Percentiles rank a stretch among this genome's conserved stretches.
These are phyloP conservation scores for Kluyveromyces lactis DNA, from an alignment of 805 yeast genomes.

Conservation along the genomic window DNA sequence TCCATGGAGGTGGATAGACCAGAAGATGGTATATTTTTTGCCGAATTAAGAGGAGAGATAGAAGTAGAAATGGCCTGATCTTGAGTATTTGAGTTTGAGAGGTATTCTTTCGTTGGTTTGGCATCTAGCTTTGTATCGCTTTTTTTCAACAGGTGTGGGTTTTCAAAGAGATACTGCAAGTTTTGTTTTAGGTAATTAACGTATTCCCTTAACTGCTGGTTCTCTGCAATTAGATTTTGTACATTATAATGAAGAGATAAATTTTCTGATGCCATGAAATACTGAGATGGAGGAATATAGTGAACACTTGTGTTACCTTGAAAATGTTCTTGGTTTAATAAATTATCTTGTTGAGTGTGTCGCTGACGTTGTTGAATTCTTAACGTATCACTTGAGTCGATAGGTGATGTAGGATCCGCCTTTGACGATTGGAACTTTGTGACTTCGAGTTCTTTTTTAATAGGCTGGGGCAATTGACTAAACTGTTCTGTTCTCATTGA, in stretches of 20 bases:
- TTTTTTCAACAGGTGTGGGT: no score
- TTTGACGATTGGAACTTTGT: not conserved
- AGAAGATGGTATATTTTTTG: no score
- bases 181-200: not conserved
- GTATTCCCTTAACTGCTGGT: not conserved
- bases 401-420: not conserved
- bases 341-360: not conserved
- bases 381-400: not conserved
- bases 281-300: not conserved
- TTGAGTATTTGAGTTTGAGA: not conserved
- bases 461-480: not conserved
- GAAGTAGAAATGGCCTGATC: not conserved
- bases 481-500: no score
- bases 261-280: not conserved
- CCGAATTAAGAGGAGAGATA: not conserved
- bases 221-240: conserved; percentile 1
- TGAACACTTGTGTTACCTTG: not conserved
- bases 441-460: no score
- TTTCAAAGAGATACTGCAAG: not conserved
- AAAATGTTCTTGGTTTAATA: not conserved
- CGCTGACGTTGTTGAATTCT: not conserved
- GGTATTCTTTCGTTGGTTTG: not conserved
- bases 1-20: not conserved
- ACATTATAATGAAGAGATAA: not conserved
- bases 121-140: not conserved